Base-by-base conservation (phyloP, 106 monocot species). In the Acanthochlamys bracteata region DNA sequence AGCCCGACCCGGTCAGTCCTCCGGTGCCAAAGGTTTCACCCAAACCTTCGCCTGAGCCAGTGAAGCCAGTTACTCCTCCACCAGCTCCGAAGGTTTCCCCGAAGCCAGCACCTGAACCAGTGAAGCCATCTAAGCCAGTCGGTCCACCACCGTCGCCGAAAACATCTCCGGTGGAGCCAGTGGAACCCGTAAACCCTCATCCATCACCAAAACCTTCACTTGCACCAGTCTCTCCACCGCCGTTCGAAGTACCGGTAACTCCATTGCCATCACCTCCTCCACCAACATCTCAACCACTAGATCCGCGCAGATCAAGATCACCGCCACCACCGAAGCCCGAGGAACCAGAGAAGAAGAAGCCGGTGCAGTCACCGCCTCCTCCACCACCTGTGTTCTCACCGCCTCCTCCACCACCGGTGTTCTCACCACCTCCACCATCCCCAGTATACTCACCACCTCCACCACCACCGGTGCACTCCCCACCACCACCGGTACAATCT, bases 401-500 rank as follows among this genome's bases (percentile, higher is more conserved):
- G 15, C 46, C 56, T 49, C 49, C 49, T 19, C 56, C 56, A 21
- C 56, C 56, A 7, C 19, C 19, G 14, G 56, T 57, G 10, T 11
- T 19, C 22, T 57, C 56, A 1, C 59, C 59, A 25, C 59, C 59
- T 1, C 59, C 59, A 15, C 59, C 59, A 26, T 3, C 57, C 4
- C 59, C 59, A 26, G 21, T 59, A 0, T 25, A 26, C 59, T 59
- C 59, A 10, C 59, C 59, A 26, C 59, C 59, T 11, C 59, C 59
- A 8, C 59, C 59, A 59, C 59, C 59, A 25, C 59, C 59, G 7
- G 59, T 59, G 25, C 2, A 6, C 25, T 59, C 59, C 15, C 59
- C 59, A 26, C 59, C 59, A 25, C 59, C 59, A 25, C 59, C 59
- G 10, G 59, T 59, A 25, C 59, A 10, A 49, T 9, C 49, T 49